Evolutionary conservation across 805 yeast species (phyloP).

Genomic region (Wickerhamiella cacticola): DNA sequence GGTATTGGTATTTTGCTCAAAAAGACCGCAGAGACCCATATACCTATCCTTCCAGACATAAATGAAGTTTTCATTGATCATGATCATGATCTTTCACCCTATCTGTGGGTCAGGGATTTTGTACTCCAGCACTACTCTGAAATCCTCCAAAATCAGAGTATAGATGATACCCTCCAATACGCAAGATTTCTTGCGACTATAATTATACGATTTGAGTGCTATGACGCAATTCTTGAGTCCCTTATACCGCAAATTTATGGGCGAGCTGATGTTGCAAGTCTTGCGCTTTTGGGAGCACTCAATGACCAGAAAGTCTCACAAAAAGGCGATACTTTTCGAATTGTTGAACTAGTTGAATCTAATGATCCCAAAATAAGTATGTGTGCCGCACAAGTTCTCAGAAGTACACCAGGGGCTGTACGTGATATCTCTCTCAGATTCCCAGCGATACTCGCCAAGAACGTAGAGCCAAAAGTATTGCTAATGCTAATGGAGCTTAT

Average conservation of each 20-base stretch:
- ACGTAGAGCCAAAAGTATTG: background rate
- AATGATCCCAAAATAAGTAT: background rate
- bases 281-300: conserved; percentile 2
- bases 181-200: background rate
- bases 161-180: background rate
- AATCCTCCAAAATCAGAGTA: background rate
- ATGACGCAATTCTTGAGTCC: background rate
- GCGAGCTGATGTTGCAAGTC: background rate
- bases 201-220: background rate
- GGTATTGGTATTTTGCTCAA: background rate
- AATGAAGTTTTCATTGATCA: background rate
- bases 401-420: background rate
- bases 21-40: background rate
- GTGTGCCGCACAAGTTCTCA: background rate
- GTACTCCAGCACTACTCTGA: background rate
- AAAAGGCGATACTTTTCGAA: background rate
- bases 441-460: background rate
- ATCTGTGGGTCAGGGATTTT: background rate
- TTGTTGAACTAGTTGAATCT: background rate
- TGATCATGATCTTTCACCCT: background rate
- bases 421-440: background rate
- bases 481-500: background rate
- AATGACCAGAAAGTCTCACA: background rate
- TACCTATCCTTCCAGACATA: background rate
- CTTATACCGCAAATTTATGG: background rate